phyloP scores from a whole-genome alignment of 176 grass and related monocot species.

The Leersia perrieri region DNA sequence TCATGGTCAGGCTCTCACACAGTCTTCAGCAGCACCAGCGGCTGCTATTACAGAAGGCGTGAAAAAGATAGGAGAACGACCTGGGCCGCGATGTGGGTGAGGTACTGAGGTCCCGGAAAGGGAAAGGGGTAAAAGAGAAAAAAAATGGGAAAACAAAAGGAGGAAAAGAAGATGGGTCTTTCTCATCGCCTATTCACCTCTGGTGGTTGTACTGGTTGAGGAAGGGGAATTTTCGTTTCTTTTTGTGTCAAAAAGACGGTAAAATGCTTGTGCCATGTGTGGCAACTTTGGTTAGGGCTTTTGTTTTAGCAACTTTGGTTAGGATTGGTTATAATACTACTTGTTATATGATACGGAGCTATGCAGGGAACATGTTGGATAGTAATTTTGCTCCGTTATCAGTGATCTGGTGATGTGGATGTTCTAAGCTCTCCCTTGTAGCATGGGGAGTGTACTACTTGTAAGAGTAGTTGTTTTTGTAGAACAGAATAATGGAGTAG shows the following conservation, averaged over 20 bases:
- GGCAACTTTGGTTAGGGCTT: background rate
- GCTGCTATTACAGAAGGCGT: background rate
- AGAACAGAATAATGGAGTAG: background rate
- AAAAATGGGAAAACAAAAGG: background rate
- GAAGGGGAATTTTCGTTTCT: background rate
- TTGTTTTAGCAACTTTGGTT: background rate
- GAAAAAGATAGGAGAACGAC: conserved; percentile 31
- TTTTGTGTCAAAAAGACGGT: background rate
- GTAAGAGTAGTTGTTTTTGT: too few species aligned
- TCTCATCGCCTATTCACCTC: background rate
- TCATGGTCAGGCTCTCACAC: background rate
- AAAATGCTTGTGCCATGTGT: background rate
- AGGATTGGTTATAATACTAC: background rate
- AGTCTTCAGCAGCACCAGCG: background rate
- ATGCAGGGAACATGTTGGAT: background rate
- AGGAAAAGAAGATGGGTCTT: conserved; percentile 15
- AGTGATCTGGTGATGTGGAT: background rate
- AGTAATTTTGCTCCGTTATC: background rate
- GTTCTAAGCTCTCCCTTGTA: background rate
- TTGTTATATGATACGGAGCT: too few species aligned
- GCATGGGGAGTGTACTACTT: too few species aligned
- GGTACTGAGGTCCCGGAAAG: background rate
- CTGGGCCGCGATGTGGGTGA: background rate
- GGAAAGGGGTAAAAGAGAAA: background rate
- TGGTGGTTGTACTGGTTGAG: background rate